phyloP scores from a whole-genome alignment of 768 basidiomycete species.

The Russula brevipes region DNA sequence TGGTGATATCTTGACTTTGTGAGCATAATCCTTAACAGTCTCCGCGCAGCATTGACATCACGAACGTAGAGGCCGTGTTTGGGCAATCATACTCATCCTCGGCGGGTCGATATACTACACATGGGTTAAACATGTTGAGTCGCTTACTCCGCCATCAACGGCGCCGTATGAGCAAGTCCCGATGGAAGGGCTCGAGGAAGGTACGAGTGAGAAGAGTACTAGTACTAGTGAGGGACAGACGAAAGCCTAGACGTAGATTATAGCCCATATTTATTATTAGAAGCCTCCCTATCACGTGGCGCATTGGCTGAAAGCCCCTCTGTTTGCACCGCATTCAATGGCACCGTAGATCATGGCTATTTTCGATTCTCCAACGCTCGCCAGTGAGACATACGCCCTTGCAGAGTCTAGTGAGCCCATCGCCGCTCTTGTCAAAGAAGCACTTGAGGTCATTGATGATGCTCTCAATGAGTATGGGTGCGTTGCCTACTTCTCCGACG shows the following conservation, averaged over 20 bases:
- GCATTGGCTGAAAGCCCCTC: too few species aligned
- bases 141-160: conserved; percentile 33
- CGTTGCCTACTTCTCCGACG: conserved; percentile 34
- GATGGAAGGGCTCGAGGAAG: conserved; percentile 59
- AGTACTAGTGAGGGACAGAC: neutral
- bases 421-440: conserved; percentile 63
- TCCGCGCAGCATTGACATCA: neutral
- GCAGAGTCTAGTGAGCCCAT: conserved; percentile 53
- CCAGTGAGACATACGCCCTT: conserved; percentile 56
- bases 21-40: conserved; percentile 29
- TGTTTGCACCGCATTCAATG: neutral
- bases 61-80: conserved; percentile 61
- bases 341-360: neutral
- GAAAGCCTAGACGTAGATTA: neutral
- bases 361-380: conserved; percentile 49
- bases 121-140: conserved; percentile 78
- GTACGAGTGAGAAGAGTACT: conserved; percentile 27
- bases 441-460: conserved; percentile 73
- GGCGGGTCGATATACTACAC: conserved; percentile 81
- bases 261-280: neutral
- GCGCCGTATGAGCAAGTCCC: conserved; percentile 56
- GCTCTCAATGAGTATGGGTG: conserved; percentile 79
- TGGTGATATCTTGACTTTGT: conserved; percentile 74
- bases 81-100: conserved; percentile 78
- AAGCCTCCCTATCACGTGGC: conserved; percentile 4